Evolutionary conservation across 2,329 filamentous ascomycete genomes (phyloP).

Genomic region (Colletotrichum sidae): DNA sequence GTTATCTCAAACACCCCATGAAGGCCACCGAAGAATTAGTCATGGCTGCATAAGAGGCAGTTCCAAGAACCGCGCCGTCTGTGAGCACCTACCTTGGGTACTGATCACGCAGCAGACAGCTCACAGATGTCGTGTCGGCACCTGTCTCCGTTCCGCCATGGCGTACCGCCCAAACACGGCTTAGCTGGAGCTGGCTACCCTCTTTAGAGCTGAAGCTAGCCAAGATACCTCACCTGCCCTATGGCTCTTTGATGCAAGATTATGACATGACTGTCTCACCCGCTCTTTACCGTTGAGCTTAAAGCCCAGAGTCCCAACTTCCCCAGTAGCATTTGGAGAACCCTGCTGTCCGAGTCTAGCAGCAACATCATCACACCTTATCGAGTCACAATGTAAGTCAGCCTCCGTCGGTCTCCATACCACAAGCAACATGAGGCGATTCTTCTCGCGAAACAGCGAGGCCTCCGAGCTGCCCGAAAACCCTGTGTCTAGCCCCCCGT

Average conservation of each 20-base stretch:
- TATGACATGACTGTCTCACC: slow-evolving; percentile 38
- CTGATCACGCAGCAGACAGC: not conserved
- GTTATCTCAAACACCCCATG: too few relatives aligned
- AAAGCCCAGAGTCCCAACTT: too few relatives aligned
- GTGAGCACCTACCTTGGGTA: too few relatives aligned
- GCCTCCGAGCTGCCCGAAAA: slow-evolving; percentile 4
- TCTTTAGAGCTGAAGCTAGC: too few relatives aligned
- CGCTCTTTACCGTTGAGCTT: not conserved
- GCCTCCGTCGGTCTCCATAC: too few relatives aligned
- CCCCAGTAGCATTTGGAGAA: too few relatives aligned
- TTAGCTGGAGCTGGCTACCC: slow-evolving; percentile 2
- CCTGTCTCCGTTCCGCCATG: not conserved
- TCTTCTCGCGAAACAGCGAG: slow-evolving; percentile 27
- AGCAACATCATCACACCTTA: too few relatives aligned
- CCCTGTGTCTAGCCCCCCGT: not conserved
- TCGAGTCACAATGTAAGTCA: too few relatives aligned
- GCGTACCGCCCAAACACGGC: not conserved
- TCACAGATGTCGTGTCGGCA: not conserved
- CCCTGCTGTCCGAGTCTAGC: too few relatives aligned
- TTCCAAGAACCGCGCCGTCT: too few relatives aligned
- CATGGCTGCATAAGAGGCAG: too few relatives aligned
- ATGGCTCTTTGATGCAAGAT: slow-evolving; percentile 8
- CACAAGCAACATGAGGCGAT: not conserved
- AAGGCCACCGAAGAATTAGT: too few relatives aligned
- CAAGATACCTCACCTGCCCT: not conserved